phyloP scores from a whole-genome alignment of 2,329 filamentous ascomycete species.

The Venturia pyrina region DNA sequence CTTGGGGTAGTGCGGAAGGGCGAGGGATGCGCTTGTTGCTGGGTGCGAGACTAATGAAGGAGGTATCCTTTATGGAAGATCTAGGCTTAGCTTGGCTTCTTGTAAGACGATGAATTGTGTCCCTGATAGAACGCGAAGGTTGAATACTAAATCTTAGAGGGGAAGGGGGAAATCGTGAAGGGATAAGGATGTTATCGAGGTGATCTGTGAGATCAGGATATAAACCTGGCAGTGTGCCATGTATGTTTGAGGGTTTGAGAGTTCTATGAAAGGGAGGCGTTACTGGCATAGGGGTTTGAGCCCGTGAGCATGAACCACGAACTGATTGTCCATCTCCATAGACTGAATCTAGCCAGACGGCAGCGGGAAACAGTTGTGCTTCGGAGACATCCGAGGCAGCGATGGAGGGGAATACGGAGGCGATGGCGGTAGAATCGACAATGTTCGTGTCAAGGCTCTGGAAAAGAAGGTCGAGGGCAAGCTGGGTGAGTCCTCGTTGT shows the following conservation, averaged over 20 bases:
- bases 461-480: slow-evolving; percentile 83
- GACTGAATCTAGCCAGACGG: slow-evolving; percentile 67
- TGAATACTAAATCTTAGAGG: slow-evolving; percentile 17
- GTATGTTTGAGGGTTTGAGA: slow-evolving; percentile 6
- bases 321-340: slow-evolving; percentile 53
- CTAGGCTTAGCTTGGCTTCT: slow-evolving; percentile 20
- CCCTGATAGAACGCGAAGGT: slow-evolving; percentile 22
- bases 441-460: slow-evolving; percentile 66
- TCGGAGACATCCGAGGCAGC: slow-evolving; percentile 72
- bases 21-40: slow-evolving; percentile 51
- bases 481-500: slow-evolving; percentile 83
- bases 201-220: slow-evolving; percentile 17
- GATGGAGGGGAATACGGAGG: slow-evolving; percentile 61
- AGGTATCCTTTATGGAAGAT: slow-evolving; percentile 43
- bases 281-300: slow-evolving; percentile 38
- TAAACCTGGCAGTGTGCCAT: slow-evolving; percentile 16
- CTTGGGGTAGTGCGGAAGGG: slow-evolving; percentile 60
- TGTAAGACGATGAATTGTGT: slow-evolving; percentile 19
- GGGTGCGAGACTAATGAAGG: slow-evolving; percentile 47
- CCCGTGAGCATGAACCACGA: slow-evolving; percentile 24
- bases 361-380: slow-evolving; percentile 62
- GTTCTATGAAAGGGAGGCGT: slow-evolving; percentile 18
- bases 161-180: slow-evolving; percentile 12
- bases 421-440: slow-evolving; percentile 46
- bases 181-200: slow-evolving; percentile 12